Evolutionary conservation across 2,329 filamentous ascomycete genomes (phyloP), one percentile per base, ranked within the genome.

Genomic region (Dissoconium aciculare): DNA sequence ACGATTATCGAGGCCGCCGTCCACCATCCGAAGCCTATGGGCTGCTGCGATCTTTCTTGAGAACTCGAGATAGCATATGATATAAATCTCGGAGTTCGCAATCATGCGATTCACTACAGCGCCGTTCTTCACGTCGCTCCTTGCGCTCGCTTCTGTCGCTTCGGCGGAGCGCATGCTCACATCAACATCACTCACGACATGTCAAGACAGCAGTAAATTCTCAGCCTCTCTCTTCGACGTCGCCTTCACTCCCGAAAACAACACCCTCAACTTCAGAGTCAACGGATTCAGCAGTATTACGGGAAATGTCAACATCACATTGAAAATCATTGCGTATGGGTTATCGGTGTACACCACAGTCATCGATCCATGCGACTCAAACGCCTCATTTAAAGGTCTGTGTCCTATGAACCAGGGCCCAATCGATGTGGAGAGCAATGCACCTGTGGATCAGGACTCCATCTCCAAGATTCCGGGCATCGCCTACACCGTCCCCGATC

Each of bases 401-500:
- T 95, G 87, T 57, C 85, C 85, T 35, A 92, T 94, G 84, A 78
- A 73, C 40, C 72, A 82, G 5, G 84, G 83, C 42, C 76, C 79
- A 46, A 77, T 93, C 51, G 69, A 78, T 33, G 68, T 92, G 49
- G 66, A 71, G 30, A 83, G 83, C 50, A 79, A 78, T 47, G 52
- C 87, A 19, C 55, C 60, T 2, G 58, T 89, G 28, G 58, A 63
- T 6, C 44, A 56, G 9, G 60, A 64, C 15, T 69, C 78, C 23
- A 59, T 81, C 36, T 57, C 60, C 14, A 56, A 69, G 32, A 74
- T 95, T 47, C 85, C 85, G 35, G 67, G 71, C 28, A 87, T 94
- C 49, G 80, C 83, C 31, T 95, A 89, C 59, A 77, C 69, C 30
- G 78, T 95, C 26, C 85, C 85, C 28, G 87, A 94, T 64, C 67